Percentiles rank a stretch among this genome's conserved stretches.
These are phyloP conservation scores for Zymoseptoria pseudotritici DNA, from an alignment of 2,329 filamentous ascomycete genomes.

Conservation along the genomic window DNA sequence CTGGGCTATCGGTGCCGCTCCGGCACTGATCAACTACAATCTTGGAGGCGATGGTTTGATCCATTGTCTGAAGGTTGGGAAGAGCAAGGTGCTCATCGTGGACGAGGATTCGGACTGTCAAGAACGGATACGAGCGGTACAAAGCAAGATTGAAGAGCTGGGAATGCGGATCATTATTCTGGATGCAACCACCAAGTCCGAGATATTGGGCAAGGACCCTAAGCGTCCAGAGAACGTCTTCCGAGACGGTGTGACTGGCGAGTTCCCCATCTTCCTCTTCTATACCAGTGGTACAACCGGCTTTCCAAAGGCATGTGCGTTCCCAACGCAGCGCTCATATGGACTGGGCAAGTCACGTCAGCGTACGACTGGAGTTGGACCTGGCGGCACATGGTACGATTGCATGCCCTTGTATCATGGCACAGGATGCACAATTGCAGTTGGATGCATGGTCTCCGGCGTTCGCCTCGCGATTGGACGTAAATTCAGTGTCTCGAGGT, in stretches of 20 bases:
- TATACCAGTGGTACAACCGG: constrained; percentile 75
- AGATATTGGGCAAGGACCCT: constrained; percentile 42
- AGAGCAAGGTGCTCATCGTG: constrained; percentile 38
- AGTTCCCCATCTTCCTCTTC: constrained; percentile 56
- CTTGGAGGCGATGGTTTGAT: constrained; percentile 28
- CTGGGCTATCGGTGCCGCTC: constrained; percentile 28
- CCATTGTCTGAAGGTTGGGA: constrained; percentile 31
- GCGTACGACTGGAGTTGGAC: constrained; percentile 29
- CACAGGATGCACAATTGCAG: constrained; percentile 56
- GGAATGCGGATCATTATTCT: constrained; percentile 53
- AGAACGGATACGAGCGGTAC: constrained; percentile 49
- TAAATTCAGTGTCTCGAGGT: constrained; percentile 60
- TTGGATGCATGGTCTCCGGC: constrained; percentile 49
- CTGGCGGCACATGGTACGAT: constrained; percentile 60
- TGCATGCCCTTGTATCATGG: constrained; percentile 76
- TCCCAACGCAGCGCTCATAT: constrained; percentile 47
- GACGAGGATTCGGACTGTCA: constrained; percentile 45
- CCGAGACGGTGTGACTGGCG: constrained; percentile 44
- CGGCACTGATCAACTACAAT: constrained; percentile 33
- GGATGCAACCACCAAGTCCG: constrained; percentile 41
- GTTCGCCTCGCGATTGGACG: constrained; percentile 55
- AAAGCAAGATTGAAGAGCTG: constrained; percentile 43
- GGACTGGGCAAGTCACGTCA: constrained; percentile 32
- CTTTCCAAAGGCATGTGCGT: constrained; percentile 62
- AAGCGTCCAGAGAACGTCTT: constrained; percentile 50